These are phyloP conservation scores for Phascolomyces articulosus DNA, from an alignment of 371 early-diverging fungal species.

Conservation along the genomic window DNA sequence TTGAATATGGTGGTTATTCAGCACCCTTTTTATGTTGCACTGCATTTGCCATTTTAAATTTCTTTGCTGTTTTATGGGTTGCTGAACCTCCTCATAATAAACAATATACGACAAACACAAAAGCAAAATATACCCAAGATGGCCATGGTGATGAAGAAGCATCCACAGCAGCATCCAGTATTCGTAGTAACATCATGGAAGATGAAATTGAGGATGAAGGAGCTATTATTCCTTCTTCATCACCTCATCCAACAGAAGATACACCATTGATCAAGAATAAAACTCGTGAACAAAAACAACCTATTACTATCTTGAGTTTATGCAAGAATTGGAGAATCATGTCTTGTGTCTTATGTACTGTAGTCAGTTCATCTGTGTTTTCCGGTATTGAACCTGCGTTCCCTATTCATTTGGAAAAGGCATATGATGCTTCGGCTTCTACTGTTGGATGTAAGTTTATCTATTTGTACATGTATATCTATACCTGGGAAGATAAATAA, in stretches of 20 bases:
- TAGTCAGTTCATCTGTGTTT: conserved; percentile 63
- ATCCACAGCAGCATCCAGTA: conserved; percentile 9
- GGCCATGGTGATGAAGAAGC: conserved; percentile 13
- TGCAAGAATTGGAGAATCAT: conserved; percentile 59
- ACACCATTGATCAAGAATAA: conserved; percentile 7
- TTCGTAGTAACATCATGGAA: not conserved
- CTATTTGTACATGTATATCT: too few relatives aligned
- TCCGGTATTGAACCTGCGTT: conserved; percentile 68
- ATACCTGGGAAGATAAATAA: too few relatives aligned
- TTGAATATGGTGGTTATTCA: conserved; percentile 63
- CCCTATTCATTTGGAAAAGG: conserved; percentile 57
- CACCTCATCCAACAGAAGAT: conserved; percentile 11
- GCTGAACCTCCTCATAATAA: conserved; percentile 52
- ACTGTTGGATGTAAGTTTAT: conserved; percentile 49
- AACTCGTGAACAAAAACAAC: conserved; percentile 8
- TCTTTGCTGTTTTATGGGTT: conserved; percentile 66
- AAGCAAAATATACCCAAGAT: conserved; percentile 3
- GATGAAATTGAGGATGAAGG: not conserved
- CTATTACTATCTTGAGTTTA: conserved; percentile 52
- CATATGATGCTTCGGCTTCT: conserved; percentile 47
- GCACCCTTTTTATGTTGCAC: conserved; percentile 81
- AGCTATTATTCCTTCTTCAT: conserved; percentile 1
- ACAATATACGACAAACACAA: conserved; percentile 19
- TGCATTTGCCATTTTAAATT: conserved; percentile 67
- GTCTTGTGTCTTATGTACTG: conserved; percentile 54